Percentiles rank a stretch among this genome's conserved stretches.
Conservation (phyloP, 306 rosid genomes). For the Dryas octopetala region DNA sequence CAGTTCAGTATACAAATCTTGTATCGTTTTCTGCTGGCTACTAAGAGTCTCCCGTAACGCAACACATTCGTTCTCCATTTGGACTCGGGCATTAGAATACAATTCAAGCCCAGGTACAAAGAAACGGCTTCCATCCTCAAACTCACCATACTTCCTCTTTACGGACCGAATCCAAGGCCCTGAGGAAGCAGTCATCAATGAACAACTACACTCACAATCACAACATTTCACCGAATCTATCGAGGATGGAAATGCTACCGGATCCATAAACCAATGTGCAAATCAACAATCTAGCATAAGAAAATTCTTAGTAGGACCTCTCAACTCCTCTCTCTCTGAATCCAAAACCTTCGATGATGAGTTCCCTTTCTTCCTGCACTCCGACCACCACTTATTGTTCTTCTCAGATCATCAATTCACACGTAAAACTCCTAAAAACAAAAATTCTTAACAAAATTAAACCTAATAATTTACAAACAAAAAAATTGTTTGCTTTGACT, state of each 20-base stretch:
- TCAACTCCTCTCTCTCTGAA: slow-evolving; percentile 27
- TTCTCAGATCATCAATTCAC: slow-evolving; percentile 43
- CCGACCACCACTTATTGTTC: slow-evolving; percentile 28
- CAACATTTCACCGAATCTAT: slow-evolving; percentile 58
- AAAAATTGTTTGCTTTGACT: background rate
- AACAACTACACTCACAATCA: slow-evolving; percentile 63
- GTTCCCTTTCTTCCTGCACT: slow-evolving; percentile 39
- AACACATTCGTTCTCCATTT: slow-evolving; percentile 71
- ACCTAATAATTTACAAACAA: slow-evolving; percentile 5
- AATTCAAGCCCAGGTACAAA: slow-evolving; percentile 39
- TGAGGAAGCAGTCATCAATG: slow-evolving; percentile 42
- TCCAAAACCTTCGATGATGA: slow-evolving; percentile 13
- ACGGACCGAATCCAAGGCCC: slow-evolving; percentile 78
- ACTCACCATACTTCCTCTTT: slow-evolving; percentile 74
- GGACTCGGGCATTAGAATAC: slow-evolving; percentile 52
- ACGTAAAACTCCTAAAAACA: slow-evolving; percentile 36
- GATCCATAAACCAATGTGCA: slow-evolving; percentile 53
- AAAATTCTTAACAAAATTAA: slow-evolving; percentile 4
- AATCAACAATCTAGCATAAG: slow-evolving; percentile 24
- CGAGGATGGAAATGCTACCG: slow-evolving; percentile 49
- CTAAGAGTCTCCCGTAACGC: slow-evolving; percentile 77
- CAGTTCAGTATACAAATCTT: slow-evolving; percentile 72
- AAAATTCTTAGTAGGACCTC: slow-evolving; percentile 8
- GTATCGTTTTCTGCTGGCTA: slow-evolving; percentile 68
- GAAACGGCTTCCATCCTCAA: slow-evolving; percentile 48